phyloP scores from a whole-genome alignment of 495 filamentous ascomycete species.

The Pyrenopolyporus hunteri region DNA sequence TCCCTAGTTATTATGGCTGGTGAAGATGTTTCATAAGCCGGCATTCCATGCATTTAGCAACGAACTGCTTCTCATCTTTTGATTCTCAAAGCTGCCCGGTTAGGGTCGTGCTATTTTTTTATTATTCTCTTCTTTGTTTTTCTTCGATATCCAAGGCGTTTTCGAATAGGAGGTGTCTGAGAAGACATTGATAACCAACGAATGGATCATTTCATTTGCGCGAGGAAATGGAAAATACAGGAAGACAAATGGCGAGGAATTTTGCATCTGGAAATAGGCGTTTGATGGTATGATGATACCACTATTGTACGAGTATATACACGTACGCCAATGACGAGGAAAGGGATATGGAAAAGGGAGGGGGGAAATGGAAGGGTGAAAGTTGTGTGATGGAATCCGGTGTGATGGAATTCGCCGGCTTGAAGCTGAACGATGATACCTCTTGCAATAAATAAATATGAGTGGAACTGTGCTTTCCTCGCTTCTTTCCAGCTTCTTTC shows the following conservation, averaged over 20 bases:
- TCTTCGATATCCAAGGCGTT: background rate
- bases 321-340: conserved; percentile 1
- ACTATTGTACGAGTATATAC: conserved; percentile 10
- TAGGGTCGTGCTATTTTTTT: background rate
- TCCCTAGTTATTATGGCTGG: background rate
- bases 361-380: background rate
- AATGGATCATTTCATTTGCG: background rate
- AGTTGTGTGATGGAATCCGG: background rate
- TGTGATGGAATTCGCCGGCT: conserved; percentile 27
- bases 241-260: conserved; percentile 3
- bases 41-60: background rate
- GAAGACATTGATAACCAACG: background rate
- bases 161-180: background rate
- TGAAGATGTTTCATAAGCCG: background rate
- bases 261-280: conserved; percentile 30
- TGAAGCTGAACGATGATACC: conserved; percentile 30
- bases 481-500: background rate
- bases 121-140: too few relatives aligned
- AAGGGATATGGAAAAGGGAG: conserved; percentile 2
- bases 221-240: background rate
- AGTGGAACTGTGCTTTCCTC: conserved; percentile 1
- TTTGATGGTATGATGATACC: conserved; percentile 31
- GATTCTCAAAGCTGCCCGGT: background rate
- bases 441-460: conserved; percentile 20
- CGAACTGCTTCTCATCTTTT: background rate